Base-by-base conservation (phyloP, 2,329 filamentous ascomycete genomes). In the Aureobasidium vineae region DNA sequence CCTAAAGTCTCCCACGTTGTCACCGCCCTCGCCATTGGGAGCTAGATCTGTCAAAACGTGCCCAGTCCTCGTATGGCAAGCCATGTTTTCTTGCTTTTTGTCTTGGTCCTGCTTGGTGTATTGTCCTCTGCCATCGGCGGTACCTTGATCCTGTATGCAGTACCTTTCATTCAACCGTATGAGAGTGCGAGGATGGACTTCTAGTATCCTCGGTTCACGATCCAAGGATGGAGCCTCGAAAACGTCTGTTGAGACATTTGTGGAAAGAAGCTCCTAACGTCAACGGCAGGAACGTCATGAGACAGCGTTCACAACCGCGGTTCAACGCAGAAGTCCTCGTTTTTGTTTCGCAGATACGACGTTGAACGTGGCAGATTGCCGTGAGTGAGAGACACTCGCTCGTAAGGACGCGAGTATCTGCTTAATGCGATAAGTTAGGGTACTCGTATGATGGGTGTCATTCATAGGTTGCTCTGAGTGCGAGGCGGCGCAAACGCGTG, bases 11-110 rank as follows among this genome's bases (percentile, higher is more conserved):
- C 15, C 40, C 54, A 59, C 54, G 23, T 40, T 31, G n/a, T 41
- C n/a, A 11, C 28, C 23, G 23, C 7, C 3, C 26, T 47, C 28
- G 56, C 57, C 57, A 61, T n/a, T 61, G 6, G 21, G n/a, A 47
- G 43, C 41, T 47, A 49, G 28, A 61, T 61, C 57, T 61, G 28
- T 61, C 57, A 61, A 49, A 61, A 61, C 57, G 57, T 61, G 57
- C 43, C 57, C 28, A 33, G 5, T 19, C 21, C 21, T 21, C 38
- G 16, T 36, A 43, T n/a, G 53, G 53, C 53, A 33, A 19, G 43
- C 26, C 26, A 38, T 21, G 5, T 4, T 38, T 47, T 47, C n/a
- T 61, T 40, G 23, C 40, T 63, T 50, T 52, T 41, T 16, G 43
- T 21, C 41, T 61, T 61, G 57, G 47, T 52, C 33, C 3, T 63